phyloP scores from a whole-genome alignment of 192 early-diverging fungal genomes.

The Lobosporangium transversale region DNA sequence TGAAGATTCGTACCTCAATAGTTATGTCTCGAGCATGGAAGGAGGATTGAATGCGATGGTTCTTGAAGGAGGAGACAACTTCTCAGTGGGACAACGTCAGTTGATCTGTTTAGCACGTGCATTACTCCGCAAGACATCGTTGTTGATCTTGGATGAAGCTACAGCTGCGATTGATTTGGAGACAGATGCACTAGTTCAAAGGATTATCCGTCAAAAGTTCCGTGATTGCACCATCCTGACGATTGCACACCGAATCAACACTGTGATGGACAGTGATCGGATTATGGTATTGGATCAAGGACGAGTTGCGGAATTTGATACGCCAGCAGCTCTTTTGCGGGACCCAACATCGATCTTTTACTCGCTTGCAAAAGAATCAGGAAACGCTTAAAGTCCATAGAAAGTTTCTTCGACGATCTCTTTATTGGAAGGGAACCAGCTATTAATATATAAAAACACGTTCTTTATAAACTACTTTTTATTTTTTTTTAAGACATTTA shows the following conservation, averaged over 20 bases:
- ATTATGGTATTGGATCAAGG: conserved; percentile 78
- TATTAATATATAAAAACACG: no score
- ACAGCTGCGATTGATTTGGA: conserved; percentile 80
- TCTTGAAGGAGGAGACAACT: conserved; percentile 85
- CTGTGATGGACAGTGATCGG: conserved; percentile 86
- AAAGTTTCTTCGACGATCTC: background rate
- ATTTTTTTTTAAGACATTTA: no score
- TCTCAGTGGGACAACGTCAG: conserved; percentile 84
- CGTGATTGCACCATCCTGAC: conserved; percentile 81
- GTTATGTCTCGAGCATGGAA: conserved; percentile 68
- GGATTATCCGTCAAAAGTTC: conserved; percentile 81
- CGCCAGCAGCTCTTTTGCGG: conserved; percentile 63
- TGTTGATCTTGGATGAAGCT: conserved; percentile 58
- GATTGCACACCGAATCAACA: conserved; percentile 90
- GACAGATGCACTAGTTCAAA: conserved; percentile 90
- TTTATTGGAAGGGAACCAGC: no score
- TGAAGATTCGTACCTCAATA: conserved; percentile 73
- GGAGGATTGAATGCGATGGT: conserved; percentile 77
- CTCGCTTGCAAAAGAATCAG: conserved; percentile 37
- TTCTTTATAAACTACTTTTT: no score
- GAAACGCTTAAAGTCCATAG: background rate
- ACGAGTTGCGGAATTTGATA: conserved; percentile 69
- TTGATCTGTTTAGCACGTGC: conserved; percentile 78
- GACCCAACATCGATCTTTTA: conserved; percentile 58
- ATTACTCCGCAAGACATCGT: conserved; percentile 66